Evolutionary conservation across 2,329 filamentous ascomycete species (phyloP), one percentile per base, ranked within the genome.

Genomic region (Nannizziopsis barbatae): DNA sequence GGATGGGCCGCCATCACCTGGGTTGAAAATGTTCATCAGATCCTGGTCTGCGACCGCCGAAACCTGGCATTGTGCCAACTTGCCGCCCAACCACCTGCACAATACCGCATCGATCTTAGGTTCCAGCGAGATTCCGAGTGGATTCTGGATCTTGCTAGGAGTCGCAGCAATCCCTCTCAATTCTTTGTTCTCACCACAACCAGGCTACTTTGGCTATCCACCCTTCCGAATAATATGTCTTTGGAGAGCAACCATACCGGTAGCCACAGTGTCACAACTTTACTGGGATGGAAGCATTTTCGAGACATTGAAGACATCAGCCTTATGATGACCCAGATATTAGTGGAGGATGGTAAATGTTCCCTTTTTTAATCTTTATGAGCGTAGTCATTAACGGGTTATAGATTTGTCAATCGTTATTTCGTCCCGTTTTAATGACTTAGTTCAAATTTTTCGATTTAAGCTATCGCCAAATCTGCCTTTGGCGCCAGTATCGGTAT

Each of bases 181-280:
- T 58, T 77, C 42, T 75, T 75, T 44, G 62, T 81, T 31, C 58
- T 80, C 41, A 81, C 77, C 1, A 74, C 74, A 0, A 68, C 66
- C 3, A 68, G 68, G 41, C 55, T 81, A 3, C 60, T 72, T 20
- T 65, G 73, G 56, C 57, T 75, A 48, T 62, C 66, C 47, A 53
- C 75, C 14, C 59, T 53, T 6, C 55, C 58, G 17, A 49, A 62
- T 15, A 59, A 60, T 32, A 56, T 62, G 35, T 42, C 52, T 35
- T 50, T 42, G 18, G 40, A 49, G 15, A 56, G 55, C 42, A 48
- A 52, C 22, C 30, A 51, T 17, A 53, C 59, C 35, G 36, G 52
- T 2, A 53, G 55, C 20, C 52, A 62, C n/a, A 58, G 63, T 52
- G 56, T 70, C 10, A 56, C 57, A 11, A 59, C 70, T 38, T 55